Percentiles rank a stretch among this genome's conserved stretches.
Conservation (phyloP, 768 basidiomycete genomes). For the Rhizopogon roseolus region DNA sequence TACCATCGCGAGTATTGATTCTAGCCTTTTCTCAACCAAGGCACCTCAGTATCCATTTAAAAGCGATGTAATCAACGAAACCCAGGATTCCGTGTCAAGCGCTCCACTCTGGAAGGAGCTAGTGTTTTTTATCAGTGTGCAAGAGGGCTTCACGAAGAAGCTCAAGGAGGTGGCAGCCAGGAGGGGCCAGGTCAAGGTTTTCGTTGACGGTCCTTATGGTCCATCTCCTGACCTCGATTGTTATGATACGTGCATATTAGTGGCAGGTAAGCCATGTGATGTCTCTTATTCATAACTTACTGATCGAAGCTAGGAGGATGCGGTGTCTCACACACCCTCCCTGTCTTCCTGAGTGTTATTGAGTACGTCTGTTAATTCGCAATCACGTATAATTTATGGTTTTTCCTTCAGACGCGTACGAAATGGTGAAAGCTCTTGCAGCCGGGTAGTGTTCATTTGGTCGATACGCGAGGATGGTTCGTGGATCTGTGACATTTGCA, state of each 20-base stretch:
- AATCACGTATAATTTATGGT: not conserved
- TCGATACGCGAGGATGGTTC: constrained; percentile 42
- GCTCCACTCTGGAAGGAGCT: constrained; percentile 29
- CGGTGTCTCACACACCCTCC: constrained; percentile 43
- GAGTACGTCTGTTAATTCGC: constrained; percentile 25
- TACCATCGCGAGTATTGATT: constrained; percentile 39
- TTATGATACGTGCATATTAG: constrained; percentile 34
- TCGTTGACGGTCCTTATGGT: constrained; percentile 44
- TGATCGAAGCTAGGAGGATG: constrained; percentile 37
- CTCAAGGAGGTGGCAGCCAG: constrained; percentile 26
- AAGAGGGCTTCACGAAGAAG: constrained; percentile 48
- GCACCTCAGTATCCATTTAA: not conserved
- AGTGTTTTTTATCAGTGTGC: constrained; percentile 49
- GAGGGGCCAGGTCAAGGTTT: constrained; percentile 31
- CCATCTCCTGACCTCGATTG: constrained; percentile 30
- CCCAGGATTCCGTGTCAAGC: not conserved
- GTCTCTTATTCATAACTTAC: not conserved
- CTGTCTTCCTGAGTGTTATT: constrained; percentile 39
- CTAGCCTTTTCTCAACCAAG: not conserved
- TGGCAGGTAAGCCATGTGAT: constrained; percentile 30
- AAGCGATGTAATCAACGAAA: constrained; percentile 4
- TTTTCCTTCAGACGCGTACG: constrained; percentile 15
- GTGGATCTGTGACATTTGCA: not conserved
- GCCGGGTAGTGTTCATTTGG: constrained; percentile 49
- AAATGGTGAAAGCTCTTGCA: constrained; percentile 14